A percentile compares a stretch with the other conserved stretches of the same genome.
phyloP scores from a whole-genome alignment of 768 basidiomycete genomes.

The Trametes meyenii region DNA sequence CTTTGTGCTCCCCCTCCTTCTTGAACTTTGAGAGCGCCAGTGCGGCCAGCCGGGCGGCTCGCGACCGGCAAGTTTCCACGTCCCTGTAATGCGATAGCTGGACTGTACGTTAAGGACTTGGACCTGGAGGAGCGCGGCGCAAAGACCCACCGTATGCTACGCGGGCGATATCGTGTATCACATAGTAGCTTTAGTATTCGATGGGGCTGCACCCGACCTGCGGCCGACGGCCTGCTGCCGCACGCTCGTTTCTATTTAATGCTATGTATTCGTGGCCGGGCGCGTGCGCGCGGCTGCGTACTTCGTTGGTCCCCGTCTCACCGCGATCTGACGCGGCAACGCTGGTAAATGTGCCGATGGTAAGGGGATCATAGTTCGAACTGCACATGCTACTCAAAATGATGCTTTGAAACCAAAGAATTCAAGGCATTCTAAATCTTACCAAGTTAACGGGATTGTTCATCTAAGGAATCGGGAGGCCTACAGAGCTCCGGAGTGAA shows the following conservation, averaged over 20 bases:
- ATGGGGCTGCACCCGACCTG: constrained; percentile 20
- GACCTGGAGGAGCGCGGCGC: constrained; percentile 19
- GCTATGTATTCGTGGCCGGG: neutral
- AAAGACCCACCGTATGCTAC: neutral
- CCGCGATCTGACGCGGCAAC: too few relatives aligned
- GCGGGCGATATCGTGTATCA: too few relatives aligned
- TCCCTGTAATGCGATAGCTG: constrained; percentile 25
- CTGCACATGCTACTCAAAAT: too few relatives aligned
- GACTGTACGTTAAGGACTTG: constrained; percentile 24
- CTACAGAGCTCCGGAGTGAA: too few relatives aligned
- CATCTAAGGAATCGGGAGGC: too few relatives aligned
- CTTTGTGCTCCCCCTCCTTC: constrained; percentile 4
- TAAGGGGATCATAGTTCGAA: too few relatives aligned
- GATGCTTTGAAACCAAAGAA: too few relatives aligned
- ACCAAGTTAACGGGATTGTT: too few relatives aligned
- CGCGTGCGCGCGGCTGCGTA: neutral
- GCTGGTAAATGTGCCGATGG: neutral
- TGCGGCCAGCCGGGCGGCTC: constrained; percentile 10
- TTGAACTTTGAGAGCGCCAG: constrained; percentile 2
- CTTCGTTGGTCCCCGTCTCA: neutral
- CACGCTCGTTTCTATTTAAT: constrained; percentile 26
- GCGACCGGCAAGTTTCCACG: neutral
- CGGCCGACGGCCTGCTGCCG: constrained; percentile 8
- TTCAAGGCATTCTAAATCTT: too few relatives aligned
- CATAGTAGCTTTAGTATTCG: too few relatives aligned